Percentiles rank a stretch among this genome's conserved stretches.
Conservation (phyloP, 176 grass and related monocot genomes). For the Miscanthus lutarioriparius region DNA sequence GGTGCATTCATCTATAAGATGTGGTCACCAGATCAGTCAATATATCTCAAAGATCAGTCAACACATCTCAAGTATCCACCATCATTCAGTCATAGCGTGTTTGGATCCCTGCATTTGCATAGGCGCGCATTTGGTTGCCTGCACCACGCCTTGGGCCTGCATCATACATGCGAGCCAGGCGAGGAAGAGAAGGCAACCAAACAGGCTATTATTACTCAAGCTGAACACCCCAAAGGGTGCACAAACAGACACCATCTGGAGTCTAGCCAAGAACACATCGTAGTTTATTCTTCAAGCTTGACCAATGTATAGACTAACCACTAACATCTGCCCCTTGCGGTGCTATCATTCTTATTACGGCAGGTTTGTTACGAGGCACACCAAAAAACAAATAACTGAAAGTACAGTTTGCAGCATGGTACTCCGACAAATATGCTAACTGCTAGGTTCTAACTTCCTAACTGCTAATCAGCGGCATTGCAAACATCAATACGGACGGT, state of each 20-base stretch:
- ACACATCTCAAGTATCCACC: background rate
- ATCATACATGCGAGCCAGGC: no score
- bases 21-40: background rate
- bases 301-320: background rate
- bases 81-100: background rate
- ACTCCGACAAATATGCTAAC: background rate
- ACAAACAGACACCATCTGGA: background rate
- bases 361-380: background rate
- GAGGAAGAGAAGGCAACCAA: no score
- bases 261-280: background rate
- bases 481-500: slow-evolving; percentile 43
- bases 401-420: background rate
- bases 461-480: background rate
- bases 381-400: background rate
- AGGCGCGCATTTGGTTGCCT: no score
- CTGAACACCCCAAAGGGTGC: background rate
- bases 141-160: no score
- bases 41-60: background rate
- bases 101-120: no score
- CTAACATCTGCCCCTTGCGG: background rate
- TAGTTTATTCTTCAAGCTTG: background rate
- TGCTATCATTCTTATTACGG: background rate
- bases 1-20: background rate
- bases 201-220: no score
- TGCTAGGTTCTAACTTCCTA: background rate